Percentiles rank a stretch among this genome's conserved stretches.
Evolutionary conservation across 192 early-diverging fungal species (phyloP).

Genomic region (Coemansia sp.): DNA sequence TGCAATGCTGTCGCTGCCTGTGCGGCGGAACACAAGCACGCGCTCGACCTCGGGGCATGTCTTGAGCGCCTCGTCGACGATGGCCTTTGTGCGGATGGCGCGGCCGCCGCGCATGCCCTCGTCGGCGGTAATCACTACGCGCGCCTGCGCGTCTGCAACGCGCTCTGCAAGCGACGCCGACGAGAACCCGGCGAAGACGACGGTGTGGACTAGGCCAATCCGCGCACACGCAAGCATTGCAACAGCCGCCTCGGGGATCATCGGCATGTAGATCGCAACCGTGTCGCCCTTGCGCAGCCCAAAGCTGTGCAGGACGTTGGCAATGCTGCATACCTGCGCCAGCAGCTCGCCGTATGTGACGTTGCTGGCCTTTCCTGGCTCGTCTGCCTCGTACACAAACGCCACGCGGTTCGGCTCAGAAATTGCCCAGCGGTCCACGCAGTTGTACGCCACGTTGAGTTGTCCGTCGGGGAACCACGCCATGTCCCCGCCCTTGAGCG

Average conservation of each 20-base stretch:
- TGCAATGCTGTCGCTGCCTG: conserved; percentile 75
- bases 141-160: conserved; percentile 79
- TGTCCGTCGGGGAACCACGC: conserved; percentile 93
- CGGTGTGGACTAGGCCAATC: conserved; percentile 89
- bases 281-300: conserved; percentile 92
- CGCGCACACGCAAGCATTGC: conserved; percentile 95
- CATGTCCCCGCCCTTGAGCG: conserved; percentile 82
- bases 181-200: conserved; percentile 97
- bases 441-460: conserved; percentile 95
- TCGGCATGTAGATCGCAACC: conserved; percentile 97
- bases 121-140: conserved; percentile 89
- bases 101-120: conserved; percentile 93
- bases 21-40: conserved; percentile 90
- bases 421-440: conserved; percentile 90
- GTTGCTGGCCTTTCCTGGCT: conserved; percentile 74
- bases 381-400: conserved; percentile 89
- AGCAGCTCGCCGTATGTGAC: conserved; percentile 88
- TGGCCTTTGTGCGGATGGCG: conserved; percentile 85
- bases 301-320: conserved; percentile 81
- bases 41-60: conserved; percentile 78
- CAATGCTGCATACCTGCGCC: conserved; percentile 79
- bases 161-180: conserved; percentile 91
- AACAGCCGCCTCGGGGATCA: conserved; percentile 91
- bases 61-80: conserved; percentile 88
- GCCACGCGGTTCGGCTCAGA: conserved; percentile 76